Conservation (phyloP, 805 yeast species). For the Huiozyma naganishii region DNA sequence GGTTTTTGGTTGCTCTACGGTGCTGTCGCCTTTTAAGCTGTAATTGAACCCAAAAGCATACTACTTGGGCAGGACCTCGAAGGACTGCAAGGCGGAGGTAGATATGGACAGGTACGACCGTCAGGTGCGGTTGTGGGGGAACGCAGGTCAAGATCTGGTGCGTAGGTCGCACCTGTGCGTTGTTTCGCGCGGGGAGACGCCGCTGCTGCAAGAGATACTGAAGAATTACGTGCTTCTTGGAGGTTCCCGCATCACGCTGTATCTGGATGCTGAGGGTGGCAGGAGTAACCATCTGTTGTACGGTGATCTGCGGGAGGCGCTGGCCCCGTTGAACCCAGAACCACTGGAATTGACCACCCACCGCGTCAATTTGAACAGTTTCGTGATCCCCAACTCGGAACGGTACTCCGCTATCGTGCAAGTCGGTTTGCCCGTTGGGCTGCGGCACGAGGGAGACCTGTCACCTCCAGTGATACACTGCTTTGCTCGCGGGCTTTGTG, state of each 20-base stretch:
- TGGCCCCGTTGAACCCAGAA: background rate
- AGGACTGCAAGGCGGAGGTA: background rate
- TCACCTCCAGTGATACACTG: constrained; percentile 47
- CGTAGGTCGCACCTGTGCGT: constrained; percentile 50
- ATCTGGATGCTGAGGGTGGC: background rate
- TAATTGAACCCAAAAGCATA: background rate
- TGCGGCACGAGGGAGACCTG: constrained; percentile 3
- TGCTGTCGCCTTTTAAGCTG: background rate
- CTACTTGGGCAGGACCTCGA: background rate
- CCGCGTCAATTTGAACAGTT: too few species aligned
- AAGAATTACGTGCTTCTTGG: constrained; percentile 77
- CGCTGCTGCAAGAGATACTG: constrained; percentile 54
- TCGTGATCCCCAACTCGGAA: too few species aligned
- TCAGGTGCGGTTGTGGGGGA: constrained; percentile 81
- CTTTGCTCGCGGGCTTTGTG: constrained; percentile 54
- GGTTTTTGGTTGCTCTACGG: background rate
- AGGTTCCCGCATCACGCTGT: constrained; percentile 38
- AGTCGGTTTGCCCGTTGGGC: background rate
- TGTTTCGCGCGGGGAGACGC: constrained; percentile 40
- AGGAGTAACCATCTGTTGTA: background rate
- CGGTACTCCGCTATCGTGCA: background rate
- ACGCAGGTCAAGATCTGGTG: constrained; percentile 57
- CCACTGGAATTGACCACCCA: background rate
- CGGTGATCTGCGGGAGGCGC: background rate
- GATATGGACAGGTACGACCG: constrained; percentile 60